Evolutionary conservation across 106 monocot species (phyloP), one percentile per base, ranked within the genome.

Genomic region (Dendrobium catenatum): DNA sequence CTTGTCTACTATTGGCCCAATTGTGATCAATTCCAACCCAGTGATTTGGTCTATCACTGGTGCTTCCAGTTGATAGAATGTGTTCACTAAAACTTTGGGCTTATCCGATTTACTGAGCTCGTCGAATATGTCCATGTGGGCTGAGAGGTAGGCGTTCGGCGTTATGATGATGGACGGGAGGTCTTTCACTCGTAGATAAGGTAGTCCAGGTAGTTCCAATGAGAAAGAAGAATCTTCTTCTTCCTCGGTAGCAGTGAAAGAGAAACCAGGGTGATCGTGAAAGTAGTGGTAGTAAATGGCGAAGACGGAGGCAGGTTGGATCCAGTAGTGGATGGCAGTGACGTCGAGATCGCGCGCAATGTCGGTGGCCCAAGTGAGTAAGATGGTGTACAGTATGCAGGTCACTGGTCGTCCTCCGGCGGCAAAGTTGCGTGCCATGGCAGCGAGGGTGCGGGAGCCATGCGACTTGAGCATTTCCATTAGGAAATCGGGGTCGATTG

Each of bases 221-320:
- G 41, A 20, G 17, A 42, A 31, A 33, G 72, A 73, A 0, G 72
- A 73, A 0, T 73, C 31, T n/a, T 26, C 15, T 4, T 26, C 15
- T 4, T 26, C 37, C 2, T 33, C 72, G 37, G 10, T 9, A 16
- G 44, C 22, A 4, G n/a, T 37, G 3, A 37, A 16, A 22, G 20
- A 8, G 43, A 75, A 75, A 16, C 75, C 18, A 2, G 4, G 44
- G 75, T 55, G 87, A 83, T 18, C 75, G 1, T 75, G 40, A 17
- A 78, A 94, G 86, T 81, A 89, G 87, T 89, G 87, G 80, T 91
- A 37, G 37, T 37, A 37, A 37, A 37, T 37, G 37, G 37, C 37
- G 40, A 78, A 59, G 31, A 68, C 79, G 40, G 85, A 47, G 67
- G 85, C 90, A 7, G 90, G 83, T 55, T 90, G 90, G 79, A 87